Conservation (phyloP, 2,329 filamentous ascomycete species). For the Fusarium praegraminearum region DNA sequence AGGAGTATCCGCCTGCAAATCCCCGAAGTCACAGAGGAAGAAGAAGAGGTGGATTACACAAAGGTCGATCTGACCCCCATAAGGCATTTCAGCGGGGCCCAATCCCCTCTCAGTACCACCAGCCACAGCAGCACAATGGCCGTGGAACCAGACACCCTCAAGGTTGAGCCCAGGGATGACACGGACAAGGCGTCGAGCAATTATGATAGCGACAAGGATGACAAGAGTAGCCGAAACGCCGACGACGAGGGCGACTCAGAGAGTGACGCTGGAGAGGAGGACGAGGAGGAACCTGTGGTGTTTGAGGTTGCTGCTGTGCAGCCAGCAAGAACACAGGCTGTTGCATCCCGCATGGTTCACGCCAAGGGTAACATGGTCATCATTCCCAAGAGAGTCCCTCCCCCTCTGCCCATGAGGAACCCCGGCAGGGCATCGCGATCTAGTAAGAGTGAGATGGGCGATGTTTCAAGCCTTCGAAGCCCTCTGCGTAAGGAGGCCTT, state of each 20-base stretch:
- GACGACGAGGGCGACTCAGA: constrained; percentile 44
- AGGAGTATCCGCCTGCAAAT: constrained; percentile 57
- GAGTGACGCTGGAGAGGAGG: constrained; percentile 38
- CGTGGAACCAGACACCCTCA: constrained; percentile 39
- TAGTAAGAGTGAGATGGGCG: constrained; percentile 66
- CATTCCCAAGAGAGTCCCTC: constrained; percentile 83
- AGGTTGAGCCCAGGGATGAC: constrained; percentile 43
- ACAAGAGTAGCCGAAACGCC: constrained; percentile 47
- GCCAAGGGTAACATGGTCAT: constrained; percentile 84
- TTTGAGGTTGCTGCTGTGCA: constrained; percentile 74
- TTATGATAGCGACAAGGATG: constrained; percentile 45
- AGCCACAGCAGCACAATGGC: constrained; percentile 40
- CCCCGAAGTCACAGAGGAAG: constrained; percentile 55
- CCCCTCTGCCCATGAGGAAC: constrained; percentile 81
- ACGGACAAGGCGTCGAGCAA: constrained; percentile 44
- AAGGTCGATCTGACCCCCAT: constrained; percentile 67
- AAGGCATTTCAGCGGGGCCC: constrained; percentile 57
- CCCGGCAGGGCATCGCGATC: constrained; percentile 71
- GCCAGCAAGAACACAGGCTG: constrained; percentile 66
- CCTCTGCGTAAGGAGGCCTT: constrained; percentile 66
- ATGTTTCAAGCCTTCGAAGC: constrained; percentile 66
- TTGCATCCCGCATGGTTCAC: constrained; percentile 74
- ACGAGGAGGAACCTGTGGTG: constrained; percentile 72
- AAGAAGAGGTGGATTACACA: constrained; percentile 70
- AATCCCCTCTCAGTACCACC: constrained; percentile 36